A percentile compares a stretch with the other conserved stretches of the same genome.
Conservation (phyloP, 2,329 filamentous ascomycete species). For the Pseudocercospora ulei region DNA sequence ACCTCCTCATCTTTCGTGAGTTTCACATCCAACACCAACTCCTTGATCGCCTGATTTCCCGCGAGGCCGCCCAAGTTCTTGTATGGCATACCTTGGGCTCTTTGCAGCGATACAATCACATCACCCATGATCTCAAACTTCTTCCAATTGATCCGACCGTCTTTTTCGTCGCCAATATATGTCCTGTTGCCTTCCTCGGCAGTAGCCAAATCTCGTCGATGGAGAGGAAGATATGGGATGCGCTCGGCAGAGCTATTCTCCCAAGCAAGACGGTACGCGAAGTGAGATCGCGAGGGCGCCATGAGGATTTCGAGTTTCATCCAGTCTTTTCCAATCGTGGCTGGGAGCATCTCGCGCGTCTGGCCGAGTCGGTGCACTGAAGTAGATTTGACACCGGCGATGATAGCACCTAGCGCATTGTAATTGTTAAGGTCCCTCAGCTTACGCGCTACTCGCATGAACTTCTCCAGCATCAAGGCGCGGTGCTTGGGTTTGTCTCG, state of each 20-base stretch:
- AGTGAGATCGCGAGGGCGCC: conserved; percentile 84
- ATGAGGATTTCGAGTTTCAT: conserved; percentile 83
- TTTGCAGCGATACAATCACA: conserved; percentile 79
- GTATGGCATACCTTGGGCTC: conserved; percentile 78
- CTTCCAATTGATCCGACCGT: conserved; percentile 76
- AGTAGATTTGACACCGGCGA: conserved; percentile 83
- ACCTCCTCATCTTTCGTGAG: conserved; percentile 84
- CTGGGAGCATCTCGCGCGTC: conserved; percentile 65
- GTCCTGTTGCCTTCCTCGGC: conserved; percentile 89
- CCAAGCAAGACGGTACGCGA: conserved; percentile 93
- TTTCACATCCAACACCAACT: conserved; percentile 69
- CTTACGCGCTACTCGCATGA: conserved; percentile 79
- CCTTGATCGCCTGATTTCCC: conserved; percentile 59
- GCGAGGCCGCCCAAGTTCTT: conserved; percentile 48
- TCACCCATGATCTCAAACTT: conserved; percentile 97
- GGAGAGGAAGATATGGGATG: conserved; percentile 87
- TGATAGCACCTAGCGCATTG: conserved; percentile 85
- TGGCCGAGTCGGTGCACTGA: conserved; percentile 73
- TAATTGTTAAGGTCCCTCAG: conserved; percentile 92
- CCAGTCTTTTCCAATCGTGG: conserved; percentile 69
- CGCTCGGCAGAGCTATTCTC: conserved; percentile 83
- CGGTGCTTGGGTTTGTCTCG: conserved; percentile 94
- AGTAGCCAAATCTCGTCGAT: conserved; percentile 78
- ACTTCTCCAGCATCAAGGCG: conserved; percentile 83
- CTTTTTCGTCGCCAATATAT: conserved; percentile 54